Evolutionary conservation across 2,329 filamentous ascomycete species (phyloP).

Genomic region (Teratosphaeria gauchensis): DNA sequence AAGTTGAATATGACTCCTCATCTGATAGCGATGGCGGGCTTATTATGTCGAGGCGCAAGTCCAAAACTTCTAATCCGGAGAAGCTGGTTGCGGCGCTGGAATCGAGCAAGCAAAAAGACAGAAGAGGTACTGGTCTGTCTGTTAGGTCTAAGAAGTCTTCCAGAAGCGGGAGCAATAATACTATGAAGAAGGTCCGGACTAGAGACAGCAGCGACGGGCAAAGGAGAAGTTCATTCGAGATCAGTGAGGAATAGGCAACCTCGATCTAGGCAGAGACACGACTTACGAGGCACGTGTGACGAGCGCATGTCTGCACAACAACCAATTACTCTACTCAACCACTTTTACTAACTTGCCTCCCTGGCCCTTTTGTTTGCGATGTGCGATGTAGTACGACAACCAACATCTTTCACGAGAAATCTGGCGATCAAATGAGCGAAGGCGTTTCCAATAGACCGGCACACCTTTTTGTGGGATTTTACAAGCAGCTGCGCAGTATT

Average conservation of each 20-base stretch:
- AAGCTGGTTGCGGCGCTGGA: not conserved
- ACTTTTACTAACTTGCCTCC: not conserved
- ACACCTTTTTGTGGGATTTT: not conserved
- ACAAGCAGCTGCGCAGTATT: not conserved
- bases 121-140: slow-evolving; percentile 22
- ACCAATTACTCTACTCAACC: not conserved
- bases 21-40: slow-evolving; percentile 30
- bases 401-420: not conserved
- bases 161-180: slow-evolving; percentile 41
- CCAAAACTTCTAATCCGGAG: slow-evolving; percentile 10
- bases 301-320: not conserved
- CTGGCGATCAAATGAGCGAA: not conserved
- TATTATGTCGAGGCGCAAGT: slow-evolving; percentile 28
- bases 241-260: slow-evolving; percentile 1
- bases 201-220: slow-evolving; percentile 6
- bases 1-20: slow-evolving; percentile 31
- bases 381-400: not conserved
- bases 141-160: slow-evolving; percentile 30
- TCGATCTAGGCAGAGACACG: not conserved
- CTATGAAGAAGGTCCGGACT: slow-evolving; percentile 37
- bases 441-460: not conserved
- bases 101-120: slow-evolving; percentile 9
- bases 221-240: not conserved
- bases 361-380: not conserved
- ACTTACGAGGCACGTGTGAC: not conserved